phyloP scores from a whole-genome alignment of 2,329 filamentous ascomycete genomes.

The Colletotrichum sp. region DNA sequence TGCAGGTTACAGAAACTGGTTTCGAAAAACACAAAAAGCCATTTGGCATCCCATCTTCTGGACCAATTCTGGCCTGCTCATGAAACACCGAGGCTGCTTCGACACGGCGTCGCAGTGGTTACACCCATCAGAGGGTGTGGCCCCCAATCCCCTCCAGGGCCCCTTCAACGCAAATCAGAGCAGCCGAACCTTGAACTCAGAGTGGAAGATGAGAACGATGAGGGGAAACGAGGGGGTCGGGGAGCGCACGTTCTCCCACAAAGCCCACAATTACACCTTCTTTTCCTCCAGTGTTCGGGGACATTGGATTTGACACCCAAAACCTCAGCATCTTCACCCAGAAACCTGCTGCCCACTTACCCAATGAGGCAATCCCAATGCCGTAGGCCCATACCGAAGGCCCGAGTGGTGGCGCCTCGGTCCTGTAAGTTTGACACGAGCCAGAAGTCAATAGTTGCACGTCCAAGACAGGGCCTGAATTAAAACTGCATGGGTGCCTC shows the following conservation, averaged over 20 bases:
- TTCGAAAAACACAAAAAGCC: slow-evolving; percentile 9
- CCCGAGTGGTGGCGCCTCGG: slow-evolving; percentile 7
- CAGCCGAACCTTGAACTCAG: neutral
- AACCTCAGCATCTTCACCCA: neutral
- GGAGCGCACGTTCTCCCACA: slow-evolving; percentile 4
- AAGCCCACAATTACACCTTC: neutral
- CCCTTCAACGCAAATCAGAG: neutral
- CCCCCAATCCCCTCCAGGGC: neutral
- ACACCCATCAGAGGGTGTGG: neutral
- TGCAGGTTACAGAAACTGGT: slow-evolving; percentile 9
- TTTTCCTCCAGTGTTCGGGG: neutral
- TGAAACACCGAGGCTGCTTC: slow-evolving; percentile 13
- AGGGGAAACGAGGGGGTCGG: neutral
- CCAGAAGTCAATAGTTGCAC: slow-evolving; percentile 2
- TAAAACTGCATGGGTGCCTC: slow-evolving; percentile 19
- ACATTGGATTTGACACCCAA: neutral
- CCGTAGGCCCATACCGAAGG: neutral
- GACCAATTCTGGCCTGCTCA: neutral
- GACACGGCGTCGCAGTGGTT: neutral
- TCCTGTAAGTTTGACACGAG: slow-evolving; percentile 9
- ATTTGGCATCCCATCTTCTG: slow-evolving; percentile 15
- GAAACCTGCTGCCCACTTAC: neutral
- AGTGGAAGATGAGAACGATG: neutral
- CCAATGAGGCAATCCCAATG: neutral
- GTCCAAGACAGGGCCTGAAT: neutral